Conservation (phyloP, 306 rosid genomes). For the Cucurbita argyrosperma region DNA sequence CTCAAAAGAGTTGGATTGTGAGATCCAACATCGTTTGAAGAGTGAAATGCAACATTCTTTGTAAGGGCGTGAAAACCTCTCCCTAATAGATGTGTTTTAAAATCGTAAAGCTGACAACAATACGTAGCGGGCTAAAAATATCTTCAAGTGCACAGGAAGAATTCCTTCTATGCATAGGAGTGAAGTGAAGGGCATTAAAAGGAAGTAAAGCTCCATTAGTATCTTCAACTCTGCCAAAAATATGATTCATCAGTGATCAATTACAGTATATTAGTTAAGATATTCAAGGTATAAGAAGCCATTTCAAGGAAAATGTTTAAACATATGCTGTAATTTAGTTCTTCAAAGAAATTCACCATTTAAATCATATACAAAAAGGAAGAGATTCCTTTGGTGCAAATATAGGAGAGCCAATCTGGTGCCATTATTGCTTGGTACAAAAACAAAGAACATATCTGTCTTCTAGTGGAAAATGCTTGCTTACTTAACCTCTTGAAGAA, state of each 20-base stretch:
- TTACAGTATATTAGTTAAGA: neutral
- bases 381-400: conserved; percentile 1
- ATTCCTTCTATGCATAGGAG: neutral
- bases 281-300: too few species aligned
- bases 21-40: too few species aligned
- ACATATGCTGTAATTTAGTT: conserved; percentile 1
- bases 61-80: too few species aligned
- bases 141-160: too few species aligned
- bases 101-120: too few species aligned
- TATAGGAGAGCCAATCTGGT: conserved; percentile 9
- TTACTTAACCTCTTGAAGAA: conserved; percentile 7
- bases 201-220: neutral
- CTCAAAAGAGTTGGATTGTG: too few species aligned
- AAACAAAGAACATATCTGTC: neutral
- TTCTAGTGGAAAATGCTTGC: conserved; percentile 7
- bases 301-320: neutral
- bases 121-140: too few species aligned
- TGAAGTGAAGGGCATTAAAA: neutral
- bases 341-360: conserved; percentile 4
- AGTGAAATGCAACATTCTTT: too few species aligned
- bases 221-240: neutral
- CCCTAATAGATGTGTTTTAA: too few species aligned
- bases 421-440: conserved; percentile 6
- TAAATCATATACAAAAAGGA: neutral
- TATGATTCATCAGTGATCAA: neutral